Conservation (phyloP, 108 stramenopile genomes). For the Hondaea fermentalgiana region DNA sequence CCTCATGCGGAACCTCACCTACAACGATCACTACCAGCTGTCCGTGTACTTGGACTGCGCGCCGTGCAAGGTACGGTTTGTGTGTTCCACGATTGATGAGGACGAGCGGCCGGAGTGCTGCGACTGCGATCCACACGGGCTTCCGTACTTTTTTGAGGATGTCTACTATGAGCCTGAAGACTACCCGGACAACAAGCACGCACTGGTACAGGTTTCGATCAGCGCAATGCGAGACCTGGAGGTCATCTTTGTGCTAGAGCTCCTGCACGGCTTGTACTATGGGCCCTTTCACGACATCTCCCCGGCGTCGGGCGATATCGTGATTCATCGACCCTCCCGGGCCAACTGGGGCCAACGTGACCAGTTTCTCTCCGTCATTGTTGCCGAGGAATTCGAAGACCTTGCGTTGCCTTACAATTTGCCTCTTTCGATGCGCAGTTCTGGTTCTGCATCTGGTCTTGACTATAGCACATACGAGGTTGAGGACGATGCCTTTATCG, state of each 20-base stretch:
- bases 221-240: constrained; percentile 51
- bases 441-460: background rate
- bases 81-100: constrained; percentile 41
- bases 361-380: constrained; percentile 52
- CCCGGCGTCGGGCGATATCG: constrained; percentile 43
- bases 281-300: constrained; percentile 55
- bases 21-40: constrained; percentile 65
- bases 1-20: constrained; percentile 61
- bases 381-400: constrained; percentile 41
- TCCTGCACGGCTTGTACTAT: constrained; percentile 64
- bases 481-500: constrained; percentile 37
- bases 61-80: constrained; percentile 67
- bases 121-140: constrained; percentile 44
- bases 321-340: constrained; percentile 48
- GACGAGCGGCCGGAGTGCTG: constrained; percentile 56
- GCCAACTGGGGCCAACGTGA: constrained; percentile 22
- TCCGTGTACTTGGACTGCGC: constrained; percentile 66
- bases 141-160: constrained; percentile 49
- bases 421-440: constrained; percentile 26
- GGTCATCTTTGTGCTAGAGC: constrained; percentile 57
- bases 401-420: constrained; percentile 66
- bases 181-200: constrained; percentile 66
- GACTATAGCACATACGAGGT: constrained; percentile 31
- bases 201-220: constrained; percentile 53
- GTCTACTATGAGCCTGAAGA: background rate